A percentile compares a stretch with the other conserved stretches of the same genome.
These are phyloP conservation scores for Yamadazyma phyllophila DNA, from an alignment of 805 yeast species.

Conservation along the genomic window DNA sequence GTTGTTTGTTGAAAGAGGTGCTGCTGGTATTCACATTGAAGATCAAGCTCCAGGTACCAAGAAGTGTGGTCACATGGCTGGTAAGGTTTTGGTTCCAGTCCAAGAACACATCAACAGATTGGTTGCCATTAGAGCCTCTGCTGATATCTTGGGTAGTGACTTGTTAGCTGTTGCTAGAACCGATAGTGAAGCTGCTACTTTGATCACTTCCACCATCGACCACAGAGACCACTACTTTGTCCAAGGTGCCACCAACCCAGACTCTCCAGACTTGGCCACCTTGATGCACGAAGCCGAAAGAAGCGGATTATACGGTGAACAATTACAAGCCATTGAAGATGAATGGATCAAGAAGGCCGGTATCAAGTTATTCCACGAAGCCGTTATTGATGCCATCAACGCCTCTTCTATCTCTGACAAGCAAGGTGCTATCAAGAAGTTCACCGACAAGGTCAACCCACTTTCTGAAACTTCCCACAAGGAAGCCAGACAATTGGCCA, in stretches of 20 bases:
- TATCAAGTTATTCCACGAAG: slow-evolving; percentile 85
- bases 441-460: slow-evolving; percentile 70
- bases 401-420: slow-evolving; percentile 58
- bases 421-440: slow-evolving; percentile 59
- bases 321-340: slow-evolving; percentile 69
- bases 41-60: slow-evolving; percentile 99
- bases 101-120: slow-evolving; percentile 96
- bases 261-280: slow-evolving; percentile 67
- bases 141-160: slow-evolving; percentile 88
- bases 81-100: slow-evolving; percentile 94
- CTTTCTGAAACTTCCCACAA: slow-evolving; percentile 70
- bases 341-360: slow-evolving; percentile 84
- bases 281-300: slow-evolving; percentile 81
- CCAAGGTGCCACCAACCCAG: slow-evolving; percentile 87
- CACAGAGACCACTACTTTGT: slow-evolving; percentile 91
- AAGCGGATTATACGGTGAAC: slow-evolving; percentile 68
- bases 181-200: slow-evolving; percentile 96
- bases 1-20: slow-evolving; percentile 95
- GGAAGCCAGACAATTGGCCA: slow-evolving; percentile 77
- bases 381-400: slow-evolving; percentile 80
- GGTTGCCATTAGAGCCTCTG: slow-evolving; percentile 90
- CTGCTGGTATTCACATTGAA: slow-evolving; percentile 98
- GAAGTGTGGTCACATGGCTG: slow-evolving; percentile 99
- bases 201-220: slow-evolving; percentile 91
- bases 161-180: slow-evolving; percentile 90